Percentiles rank a stretch among this genome's conserved stretches.
Evolutionary conservation across 2,329 filamentous ascomycete species (phyloP).

Genomic region (Chaetomium globosum): DNA sequence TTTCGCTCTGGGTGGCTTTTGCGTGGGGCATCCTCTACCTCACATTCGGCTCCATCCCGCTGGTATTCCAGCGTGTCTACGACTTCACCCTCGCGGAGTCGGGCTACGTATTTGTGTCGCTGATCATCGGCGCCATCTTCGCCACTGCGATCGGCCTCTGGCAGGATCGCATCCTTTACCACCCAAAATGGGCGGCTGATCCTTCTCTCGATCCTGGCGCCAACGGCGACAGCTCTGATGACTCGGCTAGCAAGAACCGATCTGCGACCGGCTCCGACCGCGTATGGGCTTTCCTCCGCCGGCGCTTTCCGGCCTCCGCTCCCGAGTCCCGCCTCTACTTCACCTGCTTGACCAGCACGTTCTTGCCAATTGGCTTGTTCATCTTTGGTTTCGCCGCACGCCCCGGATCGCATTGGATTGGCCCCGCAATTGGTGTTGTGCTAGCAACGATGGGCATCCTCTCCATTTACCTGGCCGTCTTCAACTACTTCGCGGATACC

Average conservation of each 20-base stretch:
- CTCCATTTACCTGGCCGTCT: slow-evolving; percentile 81
- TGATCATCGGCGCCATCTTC: slow-evolving; percentile 67
- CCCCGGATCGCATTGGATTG: slow-evolving; percentile 68
- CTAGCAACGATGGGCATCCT: slow-evolving; percentile 85
- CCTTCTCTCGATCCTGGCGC: background rate
- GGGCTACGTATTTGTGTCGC: slow-evolving; percentile 72
- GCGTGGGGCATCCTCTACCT: slow-evolving; percentile 88
- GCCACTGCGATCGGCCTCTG: slow-evolving; percentile 70
- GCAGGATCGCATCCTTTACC: slow-evolving; percentile 68
- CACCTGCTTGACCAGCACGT: slow-evolving; percentile 71
- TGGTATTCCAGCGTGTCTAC: slow-evolving; percentile 72
- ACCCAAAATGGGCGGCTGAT: slow-evolving; percentile 42
- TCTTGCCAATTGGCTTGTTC: slow-evolving; percentile 80
- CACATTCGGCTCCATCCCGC: slow-evolving; percentile 76
- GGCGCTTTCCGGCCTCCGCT: slow-evolving; percentile 52
- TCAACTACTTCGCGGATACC: slow-evolving; percentile 89
- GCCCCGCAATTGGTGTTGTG: slow-evolving; percentile 68
- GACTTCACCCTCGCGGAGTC: slow-evolving; percentile 67
- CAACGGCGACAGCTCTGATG: slow-evolving; percentile 35
- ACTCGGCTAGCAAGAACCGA: slow-evolving; percentile 18
- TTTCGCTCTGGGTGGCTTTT: slow-evolving; percentile 87
- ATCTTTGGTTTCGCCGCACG: slow-evolving; percentile 75
- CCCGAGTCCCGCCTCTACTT: slow-evolving; percentile 85
- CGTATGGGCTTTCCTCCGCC: slow-evolving; percentile 52
- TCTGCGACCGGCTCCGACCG: slow-evolving; percentile 32